Percentiles rank a stretch among this genome's conserved stretches.
phyloP scores from a whole-genome alignment of 257 asterid genomes.

The Salvia splendens region DNA sequence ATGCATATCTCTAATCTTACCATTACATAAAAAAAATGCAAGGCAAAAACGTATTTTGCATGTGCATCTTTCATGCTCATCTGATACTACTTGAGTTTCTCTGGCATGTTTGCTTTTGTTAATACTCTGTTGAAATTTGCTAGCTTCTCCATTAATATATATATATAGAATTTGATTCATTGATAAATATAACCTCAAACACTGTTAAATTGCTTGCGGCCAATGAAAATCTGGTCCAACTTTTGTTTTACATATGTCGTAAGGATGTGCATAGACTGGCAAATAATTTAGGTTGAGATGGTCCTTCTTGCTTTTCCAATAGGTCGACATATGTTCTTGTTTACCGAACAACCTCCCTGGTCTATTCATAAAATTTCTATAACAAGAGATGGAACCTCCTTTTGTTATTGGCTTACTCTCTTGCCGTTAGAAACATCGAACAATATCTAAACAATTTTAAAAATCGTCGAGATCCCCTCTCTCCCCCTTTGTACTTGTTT shows the following conservation, averaged over 20 bases:
- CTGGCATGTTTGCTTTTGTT: background rate
- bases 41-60: background rate
- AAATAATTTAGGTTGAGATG: background rate
- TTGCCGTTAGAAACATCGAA: conserved; percentile 6
- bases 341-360: background rate
- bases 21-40: background rate
- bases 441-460: background rate
- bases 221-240: no score
- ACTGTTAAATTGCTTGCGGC: no score
- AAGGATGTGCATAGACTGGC: no score
- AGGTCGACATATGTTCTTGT: background rate
- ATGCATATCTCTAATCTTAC: background rate
- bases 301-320: background rate
- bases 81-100: background rate
- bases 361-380: no score
- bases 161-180: no score
- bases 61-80: background rate
- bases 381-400: background rate
- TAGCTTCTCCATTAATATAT: no score
- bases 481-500: background rate
- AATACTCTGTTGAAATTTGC: background rate
- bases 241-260: no score
- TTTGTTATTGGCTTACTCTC: background rate
- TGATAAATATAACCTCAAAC: no score
- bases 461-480: no score